Conservation (phyloP, 768 basidiomycete species). For the Boletellus emodensis region DNA sequence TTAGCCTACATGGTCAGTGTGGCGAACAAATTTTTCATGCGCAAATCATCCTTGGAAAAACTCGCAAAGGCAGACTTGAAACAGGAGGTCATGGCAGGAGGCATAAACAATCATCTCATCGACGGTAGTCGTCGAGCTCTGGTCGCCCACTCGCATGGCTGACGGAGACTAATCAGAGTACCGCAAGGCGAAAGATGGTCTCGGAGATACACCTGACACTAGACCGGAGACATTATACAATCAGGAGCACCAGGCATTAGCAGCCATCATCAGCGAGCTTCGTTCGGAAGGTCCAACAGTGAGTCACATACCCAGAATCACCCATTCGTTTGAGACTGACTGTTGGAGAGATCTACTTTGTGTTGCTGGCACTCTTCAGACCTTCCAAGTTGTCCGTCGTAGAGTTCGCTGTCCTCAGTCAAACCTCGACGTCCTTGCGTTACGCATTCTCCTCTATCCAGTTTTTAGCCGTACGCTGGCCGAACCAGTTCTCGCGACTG, state of each 20-base stretch:
- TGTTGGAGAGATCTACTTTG: slow-evolving; percentile 24
- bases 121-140: not conserved
- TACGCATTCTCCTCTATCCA: slow-evolving; percentile 19
- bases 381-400: slow-evolving; percentile 28
- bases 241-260: slow-evolving; percentile 1
- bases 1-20: slow-evolving; percentile 19
- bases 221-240: slow-evolving; percentile 11
- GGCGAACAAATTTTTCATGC: slow-evolving; percentile 17
- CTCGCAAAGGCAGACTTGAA: slow-evolving; percentile 10
- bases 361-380: slow-evolving; percentile 20
- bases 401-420: slow-evolving; percentile 30
- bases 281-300: slow-evolving; percentile 20
- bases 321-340: not conserved
- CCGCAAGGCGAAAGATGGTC: slow-evolving; percentile 14
- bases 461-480: slow-evolving; percentile 4
- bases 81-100: slow-evolving; percentile 22
- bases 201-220: slow-evolving; percentile 15
- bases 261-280: slow-evolving; percentile 4
- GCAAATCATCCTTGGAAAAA: slow-evolving; percentile 18
- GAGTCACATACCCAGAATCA: not conserved
- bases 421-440: slow-evolving; percentile 22
- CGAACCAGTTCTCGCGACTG: slow-evolving; percentile 18
- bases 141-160: not conserved
- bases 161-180: slow-evolving; percentile 14
- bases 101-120: slow-evolving; percentile 6